Evolutionary conservation across 257 asterid genomes (phyloP).

Genomic region (Salvia splendens): DNA sequence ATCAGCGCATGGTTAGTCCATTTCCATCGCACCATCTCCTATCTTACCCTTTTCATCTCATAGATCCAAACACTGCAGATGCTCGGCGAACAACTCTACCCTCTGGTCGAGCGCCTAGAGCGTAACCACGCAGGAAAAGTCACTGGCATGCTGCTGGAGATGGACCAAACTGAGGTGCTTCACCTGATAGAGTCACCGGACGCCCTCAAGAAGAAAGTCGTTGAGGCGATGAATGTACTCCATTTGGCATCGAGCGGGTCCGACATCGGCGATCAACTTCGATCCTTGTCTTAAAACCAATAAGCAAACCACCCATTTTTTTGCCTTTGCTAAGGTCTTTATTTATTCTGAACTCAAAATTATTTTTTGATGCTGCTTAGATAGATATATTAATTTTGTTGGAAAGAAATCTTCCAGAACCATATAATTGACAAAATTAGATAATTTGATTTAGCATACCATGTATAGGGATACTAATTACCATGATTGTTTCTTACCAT

Average conservation of each 20-base stretch:
- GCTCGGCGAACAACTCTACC: slow-evolving; percentile 78
- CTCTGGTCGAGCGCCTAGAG: slow-evolving; percentile 67
- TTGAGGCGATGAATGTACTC: slow-evolving; percentile 80
- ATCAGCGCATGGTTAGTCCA: slow-evolving; percentile 56
- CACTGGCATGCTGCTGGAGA: slow-evolving; percentile 87
- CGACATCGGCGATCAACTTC: slow-evolving; percentile 34
- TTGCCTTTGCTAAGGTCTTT: slow-evolving; percentile 2
- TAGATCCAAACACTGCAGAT: slow-evolving; percentile 43
- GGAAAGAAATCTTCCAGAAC: too few species aligned
- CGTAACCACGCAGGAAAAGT: slow-evolving; percentile 63
- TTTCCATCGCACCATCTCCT: background rate
- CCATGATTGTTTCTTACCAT: too few species aligned
- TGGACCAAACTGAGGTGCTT: slow-evolving; percentile 90
- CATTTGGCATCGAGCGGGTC: slow-evolving; percentile 42
- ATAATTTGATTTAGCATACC: too few species aligned
- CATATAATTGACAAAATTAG: too few species aligned
- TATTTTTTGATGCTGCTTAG: background rate
- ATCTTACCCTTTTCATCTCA: background rate
- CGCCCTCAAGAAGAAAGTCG: slow-evolving; percentile 74
- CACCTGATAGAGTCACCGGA: slow-evolving; percentile 86
- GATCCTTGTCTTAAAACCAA: slow-evolving; percentile 30
- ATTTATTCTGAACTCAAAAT: background rate
- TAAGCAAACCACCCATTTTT: slow-evolving; percentile 1
- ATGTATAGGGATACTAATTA: too few species aligned
- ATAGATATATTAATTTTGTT: background rate